phyloP scores from a whole-genome alignment of 2,329 filamentous ascomycete genomes.

The Penicillium aurantiogriseum region DNA sequence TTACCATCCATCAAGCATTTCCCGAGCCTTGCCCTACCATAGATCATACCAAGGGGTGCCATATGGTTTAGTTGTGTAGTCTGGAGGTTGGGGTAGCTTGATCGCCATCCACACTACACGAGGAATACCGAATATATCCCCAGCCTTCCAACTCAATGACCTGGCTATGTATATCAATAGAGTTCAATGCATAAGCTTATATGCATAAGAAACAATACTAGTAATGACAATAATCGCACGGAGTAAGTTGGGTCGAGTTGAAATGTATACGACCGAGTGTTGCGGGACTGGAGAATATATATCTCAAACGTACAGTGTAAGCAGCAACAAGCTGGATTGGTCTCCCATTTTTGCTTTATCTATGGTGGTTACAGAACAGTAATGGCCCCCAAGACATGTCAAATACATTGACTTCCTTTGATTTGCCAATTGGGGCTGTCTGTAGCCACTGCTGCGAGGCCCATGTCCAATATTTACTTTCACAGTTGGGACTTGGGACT shows the following conservation, averaged over 20 bases:
- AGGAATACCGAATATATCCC: not conserved
- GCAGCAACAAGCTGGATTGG: not conserved
- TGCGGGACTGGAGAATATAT: not conserved
- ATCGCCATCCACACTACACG: not conserved
- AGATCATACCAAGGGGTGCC: slow-evolving; percentile 23
- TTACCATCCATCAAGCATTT: slow-evolving; percentile 10
- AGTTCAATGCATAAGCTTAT: no score
- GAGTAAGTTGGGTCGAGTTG: not conserved
- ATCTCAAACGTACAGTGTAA: no score
- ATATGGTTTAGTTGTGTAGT: not conserved
- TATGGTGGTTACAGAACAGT: not conserved
- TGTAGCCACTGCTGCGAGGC: not conserved
- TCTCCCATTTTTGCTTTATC: not conserved
- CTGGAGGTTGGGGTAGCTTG: slow-evolving; percentile 1
- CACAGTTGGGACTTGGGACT: no score
- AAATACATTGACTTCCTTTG: not conserved
- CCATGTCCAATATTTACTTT: not conserved
- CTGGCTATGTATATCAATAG: not conserved
- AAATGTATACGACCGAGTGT: not conserved
- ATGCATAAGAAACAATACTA: not conserved
- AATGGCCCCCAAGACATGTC: not conserved
- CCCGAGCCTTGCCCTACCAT: not conserved
- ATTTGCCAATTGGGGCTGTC: no score
- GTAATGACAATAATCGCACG: not conserved
- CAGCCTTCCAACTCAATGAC: not conserved